Evolutionary conservation across 108 stramenopile species (phyloP).

Genomic region (Phaeodactylum tricornutum): DNA sequence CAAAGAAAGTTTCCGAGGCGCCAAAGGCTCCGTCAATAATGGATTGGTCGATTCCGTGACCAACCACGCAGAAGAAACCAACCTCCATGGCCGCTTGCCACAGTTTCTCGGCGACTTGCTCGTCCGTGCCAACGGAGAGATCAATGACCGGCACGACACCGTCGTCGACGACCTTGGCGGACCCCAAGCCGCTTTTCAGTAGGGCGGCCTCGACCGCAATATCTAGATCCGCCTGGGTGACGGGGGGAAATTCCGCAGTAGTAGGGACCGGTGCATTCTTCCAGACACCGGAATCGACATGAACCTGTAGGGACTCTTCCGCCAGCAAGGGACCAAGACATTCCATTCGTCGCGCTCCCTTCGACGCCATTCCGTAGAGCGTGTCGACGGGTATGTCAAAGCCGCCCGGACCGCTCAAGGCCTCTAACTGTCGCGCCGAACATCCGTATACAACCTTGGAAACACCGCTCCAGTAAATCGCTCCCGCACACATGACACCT

Average conservation of each 20-base stretch:
- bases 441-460: constrained; percentile 18
- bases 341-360: constrained; percentile 13
- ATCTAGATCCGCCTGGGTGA: constrained; percentile 2
- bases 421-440: constrained; percentile 8
- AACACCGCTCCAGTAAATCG: constrained; percentile 23
- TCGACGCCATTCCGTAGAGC: constrained; percentile 7
- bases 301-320: constrained; percentile 15
- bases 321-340: constrained; percentile 8
- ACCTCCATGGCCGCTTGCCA: constrained; percentile 34
- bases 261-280: constrained; percentile 1
- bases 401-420: constrained; percentile 21
- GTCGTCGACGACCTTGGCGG: constrained; percentile 11
- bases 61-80: constrained; percentile 33
- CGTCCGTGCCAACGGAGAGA: constrained; percentile 11
- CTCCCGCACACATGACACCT: constrained; percentile 35
- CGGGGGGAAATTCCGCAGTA: background rate
- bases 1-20: constrained; percentile 24
- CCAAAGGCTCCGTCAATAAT: constrained; percentile 22
- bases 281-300: constrained; percentile 15
- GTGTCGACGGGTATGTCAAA: constrained; percentile 17
- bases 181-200: constrained; percentile 11
- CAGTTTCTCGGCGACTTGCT: constrained; percentile 19
- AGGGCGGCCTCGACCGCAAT: constrained; percentile 19
- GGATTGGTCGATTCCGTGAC: constrained; percentile 28
- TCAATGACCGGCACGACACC: constrained; percentile 24